These are phyloP conservation scores for Taphrina betulina DNA, from an alignment of 1,139 yeast species.

Conservation along the genomic window DNA sequence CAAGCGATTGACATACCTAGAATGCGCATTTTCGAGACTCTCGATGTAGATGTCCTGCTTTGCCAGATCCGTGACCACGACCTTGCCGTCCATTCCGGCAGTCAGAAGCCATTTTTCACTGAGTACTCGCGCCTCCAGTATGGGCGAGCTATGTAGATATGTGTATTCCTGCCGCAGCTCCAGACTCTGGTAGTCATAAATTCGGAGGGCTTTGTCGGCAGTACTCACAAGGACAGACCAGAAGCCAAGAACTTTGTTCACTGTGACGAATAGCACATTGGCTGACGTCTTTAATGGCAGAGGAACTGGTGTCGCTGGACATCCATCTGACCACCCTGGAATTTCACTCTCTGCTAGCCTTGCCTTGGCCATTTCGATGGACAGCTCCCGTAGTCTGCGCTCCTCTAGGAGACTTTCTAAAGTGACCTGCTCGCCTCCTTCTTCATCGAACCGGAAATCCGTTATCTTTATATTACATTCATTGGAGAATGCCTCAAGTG, in stretches of 20 bases:
- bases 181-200: constrained; percentile 37
- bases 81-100: constrained; percentile 46
- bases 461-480: constrained; percentile 12
- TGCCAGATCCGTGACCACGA: constrained; percentile 36
- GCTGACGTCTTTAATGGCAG: neutral
- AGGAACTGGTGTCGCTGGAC: neutral
- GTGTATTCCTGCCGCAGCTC: constrained; percentile 35
- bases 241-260: neutral
- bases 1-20: constrained; percentile 49
- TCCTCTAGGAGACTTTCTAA: constrained; percentile 20
- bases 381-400: constrained; percentile 21
- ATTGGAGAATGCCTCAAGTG: constrained; percentile 21
- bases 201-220: constrained; percentile 39
- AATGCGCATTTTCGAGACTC: constrained; percentile 45
- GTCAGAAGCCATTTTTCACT: constrained; percentile 39
- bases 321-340: constrained; percentile 12
- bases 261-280: constrained; percentile 21
- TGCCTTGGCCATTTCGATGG: constrained; percentile 13
- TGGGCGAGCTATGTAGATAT: constrained; percentile 39
- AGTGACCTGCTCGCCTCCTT: constrained; percentile 17
- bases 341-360: constrained; percentile 16
- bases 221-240: constrained; percentile 38
- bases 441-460: constrained; percentile 4
- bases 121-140: constrained; percentile 36
- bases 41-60: constrained; percentile 36